Percentiles rank a stretch among this genome's conserved stretches.
phyloP scores from a whole-genome alignment of 306 rosid species.

The Cicer cuneatum region DNA sequence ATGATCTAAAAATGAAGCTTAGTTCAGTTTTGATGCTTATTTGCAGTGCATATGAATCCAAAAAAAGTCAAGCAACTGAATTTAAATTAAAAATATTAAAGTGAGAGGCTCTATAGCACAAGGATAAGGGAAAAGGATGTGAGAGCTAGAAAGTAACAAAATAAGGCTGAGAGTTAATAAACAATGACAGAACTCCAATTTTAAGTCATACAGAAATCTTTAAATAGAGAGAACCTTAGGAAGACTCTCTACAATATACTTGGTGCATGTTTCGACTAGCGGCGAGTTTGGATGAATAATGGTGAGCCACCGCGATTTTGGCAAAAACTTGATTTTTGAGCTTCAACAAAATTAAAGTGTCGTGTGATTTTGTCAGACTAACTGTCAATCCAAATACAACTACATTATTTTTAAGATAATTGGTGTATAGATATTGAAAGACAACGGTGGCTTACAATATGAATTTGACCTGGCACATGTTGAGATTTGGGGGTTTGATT shows the following conservation, averaged over 20 bases:
- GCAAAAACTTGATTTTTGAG: too few relatives aligned
- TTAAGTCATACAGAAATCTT: background rate
- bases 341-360: too few relatives aligned
- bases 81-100: background rate
- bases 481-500: background rate
- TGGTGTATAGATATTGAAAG: background rate
- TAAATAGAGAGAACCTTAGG: background rate
- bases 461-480: background rate
- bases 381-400: too few relatives aligned
- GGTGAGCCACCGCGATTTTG: too few relatives aligned
- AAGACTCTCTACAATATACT: background rate
- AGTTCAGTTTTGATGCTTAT: conserved; percentile 2
- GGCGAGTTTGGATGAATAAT: too few relatives aligned
- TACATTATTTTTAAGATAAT: background rate
- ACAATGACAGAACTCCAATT: conserved; percentile 5
- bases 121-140: background rate
- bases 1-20: background rate
- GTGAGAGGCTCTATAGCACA: conserved; percentile 2
- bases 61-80: conserved; percentile 33
- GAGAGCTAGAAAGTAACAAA: background rate
- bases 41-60: background rate
- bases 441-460: background rate
- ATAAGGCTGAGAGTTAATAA: conserved; percentile 16
- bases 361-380: too few relatives aligned
- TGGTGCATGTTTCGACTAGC: too few relatives aligned